Base-by-base conservation (phyloP, 2,329 filamentous ascomycete genomes). In the Onygenales sp. region DNA sequence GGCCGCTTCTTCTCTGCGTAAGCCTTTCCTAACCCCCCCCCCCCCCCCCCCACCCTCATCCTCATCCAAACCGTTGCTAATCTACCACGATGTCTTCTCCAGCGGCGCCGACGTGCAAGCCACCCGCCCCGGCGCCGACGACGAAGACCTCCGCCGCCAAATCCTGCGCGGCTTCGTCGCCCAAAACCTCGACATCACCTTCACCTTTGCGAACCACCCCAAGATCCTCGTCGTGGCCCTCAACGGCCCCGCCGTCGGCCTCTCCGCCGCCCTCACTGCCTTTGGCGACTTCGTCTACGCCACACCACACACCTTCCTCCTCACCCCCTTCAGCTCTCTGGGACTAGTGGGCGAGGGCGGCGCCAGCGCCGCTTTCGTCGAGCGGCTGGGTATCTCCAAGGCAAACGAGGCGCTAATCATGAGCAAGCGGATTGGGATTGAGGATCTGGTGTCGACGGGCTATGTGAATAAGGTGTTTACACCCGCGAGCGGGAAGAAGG, bases 371-470 rank as follows among this genome's bases (percentile, higher is more conserved):
- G 88, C 85, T 0, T 85, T 97, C 54, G 88, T 93, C 11, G 80
- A 86, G 62, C 77, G 92, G 0, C 76, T 97, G 27, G 93, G 93
- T 1, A 79, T 89, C 49, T 75, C 81, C 54, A 87, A 88, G 66
- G 91, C 90, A 8, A 95, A 94, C 65, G 93, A 97, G 76, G 92
- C 93, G 10, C 78, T 97, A 10, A 84, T 98, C 60, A 93, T 95
- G 86, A 90, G 86, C 63, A 87, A 86, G 69, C 79, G 84, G 44
- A 87, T 97, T 61, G 68, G 76, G 0, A 81, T 81, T 33, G 81
- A 85, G 27, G 89, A 95, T 65, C 77, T 97, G 33, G 76, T 91
- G 57, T 73, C 78, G 7, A 79, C 81, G 2, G 91, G 92, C 0
- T 97, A 89, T 64, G 88, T 94, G 44, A 97, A 96, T 63, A 87